Evolutionary conservation across 2,329 filamentous ascomycete genomes (phyloP), one percentile per base, ranked within the genome.

Genomic region (Monilinia fructigena): DNA sequence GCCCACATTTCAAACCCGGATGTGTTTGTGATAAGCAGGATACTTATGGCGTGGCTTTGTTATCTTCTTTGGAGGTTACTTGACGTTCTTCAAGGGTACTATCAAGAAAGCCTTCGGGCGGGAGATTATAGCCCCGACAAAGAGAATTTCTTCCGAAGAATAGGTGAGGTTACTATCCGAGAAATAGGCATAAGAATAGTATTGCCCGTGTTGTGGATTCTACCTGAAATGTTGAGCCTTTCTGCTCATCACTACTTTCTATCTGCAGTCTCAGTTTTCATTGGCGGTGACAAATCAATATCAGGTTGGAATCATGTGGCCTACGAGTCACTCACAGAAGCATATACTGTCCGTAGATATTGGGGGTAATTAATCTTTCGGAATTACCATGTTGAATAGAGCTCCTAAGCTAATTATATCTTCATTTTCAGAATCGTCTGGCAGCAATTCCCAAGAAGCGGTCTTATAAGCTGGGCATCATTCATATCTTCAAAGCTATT

Each of bases 311-410:
- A 55, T 12, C 48, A 38, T 35, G 23, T 52, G 35, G 26, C 26
- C 12, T 63, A 55, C n/a, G 52, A 52, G 4, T 31, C 20, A 23
- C 18, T 63, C 7, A 28, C 16, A 10, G 50, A 54, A 42, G 61
- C 61, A 55, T 63, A 63, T 47, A 55, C 61, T 20, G 47, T 55
- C 20, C 61, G 50, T 18, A 55, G 26, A 31, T 63, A 55, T 55
- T 55, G 50, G 61, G 14, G 38, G 50, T 47, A 47, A 8, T 38
- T 55, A 16, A 12, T 18, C 2, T 16, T 18, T 2, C 8, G 12
- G 18, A 35, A 60, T 18, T 26, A 31, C 23, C 2, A 40, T 61
- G 18, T 2, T 18, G 1, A 28, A 16, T 40, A 10, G 12, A 35
- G 38, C 12, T 14, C 16, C 23, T 14, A 7, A 55, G 20, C 61